Evolutionary conservation across 805 yeast species (phyloP).

Genomic region (Kregervanrija fluxuum): DNA sequence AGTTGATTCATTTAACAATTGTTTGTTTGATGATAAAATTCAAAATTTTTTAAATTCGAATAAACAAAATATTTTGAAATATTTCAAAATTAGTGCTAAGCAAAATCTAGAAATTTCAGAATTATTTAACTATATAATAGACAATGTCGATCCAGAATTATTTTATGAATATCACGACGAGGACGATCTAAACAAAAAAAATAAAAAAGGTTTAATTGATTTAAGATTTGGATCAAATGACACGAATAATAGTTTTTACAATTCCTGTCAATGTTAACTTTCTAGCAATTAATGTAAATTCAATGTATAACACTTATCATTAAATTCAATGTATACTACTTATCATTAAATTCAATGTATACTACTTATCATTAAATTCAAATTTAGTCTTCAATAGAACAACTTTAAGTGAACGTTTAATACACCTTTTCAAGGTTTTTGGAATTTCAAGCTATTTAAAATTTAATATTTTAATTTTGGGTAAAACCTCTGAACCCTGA

Average conservation of each 20-base stretch:
- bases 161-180: slow-evolving; percentile 20
- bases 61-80: slow-evolving; percentile 12
- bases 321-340: no score
- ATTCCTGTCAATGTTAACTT: slow-evolving; percentile 17
- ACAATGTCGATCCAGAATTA: slow-evolving; percentile 21
- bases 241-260: slow-evolving; percentile 2
- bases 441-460: no score
- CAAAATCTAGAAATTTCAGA: slow-evolving; percentile 53
- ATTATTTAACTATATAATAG: slow-evolving; percentile 31
- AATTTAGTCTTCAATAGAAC: no score
- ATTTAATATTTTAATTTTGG: no score
- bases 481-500: no score
- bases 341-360: no score
- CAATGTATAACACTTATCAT: background rate
- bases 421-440: no score
- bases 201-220: slow-evolving; percentile 3
- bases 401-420: no score
- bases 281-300: background rate
- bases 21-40: slow-evolving; percentile 17
- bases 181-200: slow-evolving; percentile 2
- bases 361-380: background rate
- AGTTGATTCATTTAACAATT: slow-evolving; percentile 8
- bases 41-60: slow-evolving; percentile 16
- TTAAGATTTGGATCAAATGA: background rate
- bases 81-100: slow-evolving; percentile 58